phyloP scores from a whole-genome alignment of 345 rosid species.

The Eutrema heterophyllum region DNA sequence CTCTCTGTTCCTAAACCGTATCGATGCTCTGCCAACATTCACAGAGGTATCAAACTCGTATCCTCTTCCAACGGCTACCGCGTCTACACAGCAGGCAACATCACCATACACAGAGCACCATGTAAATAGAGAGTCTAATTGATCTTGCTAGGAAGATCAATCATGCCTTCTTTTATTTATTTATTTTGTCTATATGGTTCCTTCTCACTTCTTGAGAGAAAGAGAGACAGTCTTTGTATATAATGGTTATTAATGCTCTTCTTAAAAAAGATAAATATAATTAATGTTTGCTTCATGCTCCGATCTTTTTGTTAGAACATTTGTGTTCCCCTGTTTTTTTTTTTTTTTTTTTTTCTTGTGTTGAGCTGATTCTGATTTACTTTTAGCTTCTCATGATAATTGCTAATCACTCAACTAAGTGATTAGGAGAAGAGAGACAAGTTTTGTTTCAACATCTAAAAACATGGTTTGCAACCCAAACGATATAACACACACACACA shows the following conservation, averaged over 20 bases:
- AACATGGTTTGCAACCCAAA: conserved; percentile 6
- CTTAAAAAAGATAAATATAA: background rate
- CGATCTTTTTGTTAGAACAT: background rate
- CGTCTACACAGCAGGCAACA: conserved; percentile 26
- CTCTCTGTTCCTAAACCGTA: conserved; percentile 24
- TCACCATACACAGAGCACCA: conserved; percentile 7
- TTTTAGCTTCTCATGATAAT: background rate
- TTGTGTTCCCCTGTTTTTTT: background rate
- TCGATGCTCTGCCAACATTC: conserved; percentile 15
- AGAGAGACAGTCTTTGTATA: conserved; percentile 19
- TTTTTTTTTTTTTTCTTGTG: background rate
- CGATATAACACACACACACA: background rate
- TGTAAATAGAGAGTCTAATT: background rate
- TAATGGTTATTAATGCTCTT: background rate
- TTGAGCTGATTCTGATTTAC: background rate
- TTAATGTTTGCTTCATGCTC: background rate
- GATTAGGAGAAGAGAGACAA: background rate
- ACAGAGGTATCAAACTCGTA: conserved; percentile 14
- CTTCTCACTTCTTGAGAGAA: conserved; percentile 31
- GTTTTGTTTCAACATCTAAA: conserved; percentile 8
- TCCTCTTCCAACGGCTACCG: conserved; percentile 24
- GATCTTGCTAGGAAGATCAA: background rate
- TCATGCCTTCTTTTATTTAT: background rate
- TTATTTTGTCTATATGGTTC: conserved; percentile 1
- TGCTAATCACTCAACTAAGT: background rate